A percentile compares a stretch with the other conserved stretches of the same genome.
Conservation (phyloP, 306 rosid species). For the Pachyrhizus erosus region DNA sequence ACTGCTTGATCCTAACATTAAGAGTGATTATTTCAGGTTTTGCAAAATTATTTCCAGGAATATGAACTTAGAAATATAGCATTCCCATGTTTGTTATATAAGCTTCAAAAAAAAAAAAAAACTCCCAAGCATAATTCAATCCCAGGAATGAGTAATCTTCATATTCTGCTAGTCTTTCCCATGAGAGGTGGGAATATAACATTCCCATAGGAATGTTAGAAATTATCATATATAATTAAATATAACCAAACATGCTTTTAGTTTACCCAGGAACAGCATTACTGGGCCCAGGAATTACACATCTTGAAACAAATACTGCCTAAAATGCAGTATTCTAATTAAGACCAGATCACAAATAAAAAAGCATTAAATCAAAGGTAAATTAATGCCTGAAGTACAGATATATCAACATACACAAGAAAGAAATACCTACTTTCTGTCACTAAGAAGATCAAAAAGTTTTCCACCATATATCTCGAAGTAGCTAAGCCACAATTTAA, state of each 20-base stretch:
- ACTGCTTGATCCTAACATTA: slow-evolving; percentile 16
- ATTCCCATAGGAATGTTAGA: not conserved
- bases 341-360: slow-evolving; percentile 37
- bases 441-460: slow-evolving; percentile 93
- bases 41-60: not conserved
- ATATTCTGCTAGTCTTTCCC: not conserved
- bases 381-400: not conserved
- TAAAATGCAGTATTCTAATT: not conserved
- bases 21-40: not conserved
- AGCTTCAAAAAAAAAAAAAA: not conserved
- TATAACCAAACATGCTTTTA: not conserved
- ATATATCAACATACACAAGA: not conserved
- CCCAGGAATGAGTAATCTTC: not conserved
- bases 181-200: not conserved
- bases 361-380: slow-evolving; percentile 20
- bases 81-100: not conserved
- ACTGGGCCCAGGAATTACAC: not conserved
- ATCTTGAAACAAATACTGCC: not conserved
- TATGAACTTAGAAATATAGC: not conserved
- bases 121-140: not conserved
- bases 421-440: slow-evolving; percentile 75
- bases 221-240: not conserved
- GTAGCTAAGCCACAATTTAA: slow-evolving; percentile 99
- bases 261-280: not conserved
- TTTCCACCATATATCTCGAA: slow-evolving; percentile 98